These are phyloP conservation scores for Thuja plicata DNA, from an alignment of 83 land plant species.

Conservation along the genomic window DNA sequence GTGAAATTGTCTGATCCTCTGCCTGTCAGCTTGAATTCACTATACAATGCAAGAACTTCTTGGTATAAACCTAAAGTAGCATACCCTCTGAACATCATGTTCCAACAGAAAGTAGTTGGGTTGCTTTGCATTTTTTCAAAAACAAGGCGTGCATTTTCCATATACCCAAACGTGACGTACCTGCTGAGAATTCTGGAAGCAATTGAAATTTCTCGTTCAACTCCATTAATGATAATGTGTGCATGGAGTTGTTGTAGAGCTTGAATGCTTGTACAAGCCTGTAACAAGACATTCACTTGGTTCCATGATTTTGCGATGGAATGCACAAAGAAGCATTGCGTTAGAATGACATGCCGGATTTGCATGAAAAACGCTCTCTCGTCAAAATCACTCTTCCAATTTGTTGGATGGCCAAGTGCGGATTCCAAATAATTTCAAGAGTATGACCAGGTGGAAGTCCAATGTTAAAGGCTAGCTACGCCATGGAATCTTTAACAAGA, in stretches of 20 bases:
- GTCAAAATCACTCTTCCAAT: neutral
- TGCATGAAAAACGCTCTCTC: neutral
- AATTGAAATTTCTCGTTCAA: neutral
- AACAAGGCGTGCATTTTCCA: neutral
- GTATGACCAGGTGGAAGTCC: too few relatives aligned
- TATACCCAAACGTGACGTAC: neutral
- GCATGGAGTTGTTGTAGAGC: neutral
- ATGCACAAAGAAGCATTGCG: neutral
- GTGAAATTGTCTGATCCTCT: neutral
- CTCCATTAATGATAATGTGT: neutral
- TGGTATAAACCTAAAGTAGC: neutral
- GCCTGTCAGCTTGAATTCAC: neutral
- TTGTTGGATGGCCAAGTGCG: neutral
- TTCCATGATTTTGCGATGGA: neutral
- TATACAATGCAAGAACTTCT: neutral
- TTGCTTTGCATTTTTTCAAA: neutral
- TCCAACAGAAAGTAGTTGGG: neutral
- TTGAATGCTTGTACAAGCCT: neutral
- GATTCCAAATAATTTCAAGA: neutral
- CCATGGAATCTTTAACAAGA: too few relatives aligned
- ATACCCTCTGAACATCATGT: neutral
- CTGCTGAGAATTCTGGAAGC: constrained; percentile 1
- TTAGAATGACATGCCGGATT: neutral
- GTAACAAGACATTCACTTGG: neutral
- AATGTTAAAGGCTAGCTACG: too few relatives aligned